phyloP scores from a whole-genome alignment of 805 yeast genomes.

The Kazachstania kunashirensis region DNA sequence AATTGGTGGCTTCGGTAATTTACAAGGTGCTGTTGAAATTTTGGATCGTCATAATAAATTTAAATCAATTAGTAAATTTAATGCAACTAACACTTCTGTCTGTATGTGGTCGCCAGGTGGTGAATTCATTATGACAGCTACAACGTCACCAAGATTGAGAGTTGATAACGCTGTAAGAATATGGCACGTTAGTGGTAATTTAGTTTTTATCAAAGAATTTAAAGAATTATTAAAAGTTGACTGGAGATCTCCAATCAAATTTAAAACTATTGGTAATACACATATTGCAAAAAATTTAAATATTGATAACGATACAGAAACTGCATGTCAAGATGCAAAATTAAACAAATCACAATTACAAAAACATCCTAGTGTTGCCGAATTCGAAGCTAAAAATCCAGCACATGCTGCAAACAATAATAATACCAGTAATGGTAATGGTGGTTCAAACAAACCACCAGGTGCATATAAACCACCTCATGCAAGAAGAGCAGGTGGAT shows the following conservation, averaged over 20 bases:
- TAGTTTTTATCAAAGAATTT: constrained; percentile 69
- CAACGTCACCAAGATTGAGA: constrained; percentile 91
- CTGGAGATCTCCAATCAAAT: constrained; percentile 57
- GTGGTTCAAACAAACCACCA: constrained; percentile 41
- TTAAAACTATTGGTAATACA: constrained; percentile 20
- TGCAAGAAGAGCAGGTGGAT: constrained; percentile 50
- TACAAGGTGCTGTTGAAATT: constrained; percentile 93
- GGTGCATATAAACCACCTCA: constrained; percentile 98
- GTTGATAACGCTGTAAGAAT: constrained; percentile 92
- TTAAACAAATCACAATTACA: constrained; percentile 40
- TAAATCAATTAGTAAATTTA: constrained; percentile 65
- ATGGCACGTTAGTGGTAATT: constrained; percentile 85
- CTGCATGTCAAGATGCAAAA: constrained; percentile 38
- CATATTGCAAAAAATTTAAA: constrained; percentile 27
- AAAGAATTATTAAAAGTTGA: constrained; percentile 69
- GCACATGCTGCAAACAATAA: constrained; percentile 18
- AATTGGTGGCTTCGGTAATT: constrained; percentile 95
- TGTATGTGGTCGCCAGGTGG: constrained; percentile 99
- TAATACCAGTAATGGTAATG: constrained; percentile 10
- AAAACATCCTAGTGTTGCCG: constrained; percentile 64
- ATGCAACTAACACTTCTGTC: constrained; percentile 91
- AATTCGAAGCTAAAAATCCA: constrained; percentile 35
- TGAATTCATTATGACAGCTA: constrained; percentile 83
- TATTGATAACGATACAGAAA: constrained; percentile 4
- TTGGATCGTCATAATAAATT: constrained; percentile 86